Base-by-base conservation (phyloP, 208 protist genomes). In the Balamuthia mandrillaris region DNA sequence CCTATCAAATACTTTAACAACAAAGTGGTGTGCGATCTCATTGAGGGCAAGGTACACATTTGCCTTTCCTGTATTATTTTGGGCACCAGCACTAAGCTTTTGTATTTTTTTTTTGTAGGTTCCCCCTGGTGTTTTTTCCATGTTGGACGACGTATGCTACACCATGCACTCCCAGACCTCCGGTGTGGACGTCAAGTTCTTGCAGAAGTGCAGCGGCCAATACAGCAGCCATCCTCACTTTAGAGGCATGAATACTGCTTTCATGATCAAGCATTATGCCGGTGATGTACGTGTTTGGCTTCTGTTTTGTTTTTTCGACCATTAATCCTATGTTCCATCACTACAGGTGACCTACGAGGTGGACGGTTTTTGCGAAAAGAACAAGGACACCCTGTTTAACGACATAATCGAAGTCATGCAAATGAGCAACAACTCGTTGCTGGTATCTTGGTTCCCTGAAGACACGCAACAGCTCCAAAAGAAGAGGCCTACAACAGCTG, bases 1-100 rank as follows among this genome's bases (percentile, higher is more conserved):
- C 92, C 94, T 35, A 97, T 98, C 78, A 94, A 98, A 54, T 99
- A 96, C 90, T 98, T 98, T 81, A 96, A 98, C 91, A 98, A 98
- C 86, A 94, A 97, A 82, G 89, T 96, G 68, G 95, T 98, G 41
- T 96, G 95, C 88, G 94, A 97, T 60, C 87, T 98, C 14, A 96
- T 97, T 72, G 96, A 98, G 89, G 94, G 92, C 75, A 95, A 88
- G 70, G 61, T 51, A n/a, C n/a, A n/a, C n/a, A n/a, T n/a, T n/a
- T n/a, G n/a, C n/a, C n/a, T n/a, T n/a, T n/a, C n/a, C n/a, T n/a
- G n/a, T n/a, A n/a, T n/a, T n/a, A n/a, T n/a, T n/a, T n/a, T n/a
- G n/a, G n/a, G n/a, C n/a, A n/a, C n/a, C n/a, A n/a, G n/a, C n/a
- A n/a, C n/a, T n/a, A n/a, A n/a, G n/a, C n/a, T n/a, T n/a, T n/a